Percentiles rank a stretch among this genome's conserved stretches.
These are phyloP conservation scores for Exophiala sp. DNA, from an alignment of 2,329 filamentous ascomycete species.

Conservation along the genomic window DNA sequence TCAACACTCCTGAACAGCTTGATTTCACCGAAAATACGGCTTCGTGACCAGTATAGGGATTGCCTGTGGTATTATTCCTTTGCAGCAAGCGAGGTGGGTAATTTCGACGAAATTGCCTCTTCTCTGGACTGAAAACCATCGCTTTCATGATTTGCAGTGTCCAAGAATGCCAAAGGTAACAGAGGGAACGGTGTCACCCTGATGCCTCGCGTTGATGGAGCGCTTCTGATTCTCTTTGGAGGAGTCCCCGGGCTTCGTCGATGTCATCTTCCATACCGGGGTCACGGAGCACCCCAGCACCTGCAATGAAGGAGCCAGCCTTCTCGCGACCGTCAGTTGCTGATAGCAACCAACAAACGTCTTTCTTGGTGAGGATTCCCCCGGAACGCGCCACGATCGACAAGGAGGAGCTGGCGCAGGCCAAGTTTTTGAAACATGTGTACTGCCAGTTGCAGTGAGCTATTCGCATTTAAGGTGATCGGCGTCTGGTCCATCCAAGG, in stretches of 20 bases:
- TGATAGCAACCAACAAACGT: slow-evolving; percentile 89
- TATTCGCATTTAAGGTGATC: slow-evolving; percentile 73
- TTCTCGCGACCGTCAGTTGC: slow-evolving; percentile 56
- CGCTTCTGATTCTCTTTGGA: slow-evolving; percentile 14
- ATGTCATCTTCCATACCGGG: slow-evolving; percentile 12
- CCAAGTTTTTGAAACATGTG: slow-evolving; percentile 94
- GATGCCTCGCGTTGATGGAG: slow-evolving; percentile 6
- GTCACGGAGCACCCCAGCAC: slow-evolving; percentile 22
- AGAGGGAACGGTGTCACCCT: slow-evolving; percentile 1
- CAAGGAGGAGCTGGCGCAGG: slow-evolving; percentile 81
- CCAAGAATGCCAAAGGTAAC: not conserved
- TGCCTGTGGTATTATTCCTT: no score
- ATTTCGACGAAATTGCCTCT: no score
- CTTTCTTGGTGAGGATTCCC: slow-evolving; percentile 94
- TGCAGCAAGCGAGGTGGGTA: no score
- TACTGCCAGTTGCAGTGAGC: slow-evolving; percentile 75
- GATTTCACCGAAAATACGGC: not conserved
- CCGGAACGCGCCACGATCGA: slow-evolving; percentile 71
- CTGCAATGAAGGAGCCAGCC: slow-evolving; percentile 16
- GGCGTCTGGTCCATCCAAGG: slow-evolving; percentile 99
- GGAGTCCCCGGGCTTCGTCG: slow-evolving; percentile 25
- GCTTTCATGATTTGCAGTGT: not conserved
- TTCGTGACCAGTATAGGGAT: not conserved
- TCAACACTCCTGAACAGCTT: not conserved
- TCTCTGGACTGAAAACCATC: no score